Evolutionary conservation across 1,284 basidiomycete species (phyloP).

Genomic region (Moesziomyces globuligerus): DNA sequence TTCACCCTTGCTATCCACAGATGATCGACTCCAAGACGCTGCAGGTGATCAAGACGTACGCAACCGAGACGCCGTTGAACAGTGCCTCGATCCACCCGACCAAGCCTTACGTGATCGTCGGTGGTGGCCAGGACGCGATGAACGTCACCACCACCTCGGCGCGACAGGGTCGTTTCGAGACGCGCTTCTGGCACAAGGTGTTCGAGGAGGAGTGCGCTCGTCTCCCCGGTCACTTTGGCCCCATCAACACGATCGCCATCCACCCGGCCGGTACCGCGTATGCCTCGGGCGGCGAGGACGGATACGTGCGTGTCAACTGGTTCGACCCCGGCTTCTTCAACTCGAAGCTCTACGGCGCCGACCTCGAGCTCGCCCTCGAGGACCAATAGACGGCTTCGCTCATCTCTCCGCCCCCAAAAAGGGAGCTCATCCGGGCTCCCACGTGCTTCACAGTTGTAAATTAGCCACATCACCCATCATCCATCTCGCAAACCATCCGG

Average conservation of each 20-base stretch:
- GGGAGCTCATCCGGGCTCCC: not conserved
- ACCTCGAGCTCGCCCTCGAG: conserved; percentile 62
- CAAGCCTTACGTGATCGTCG: conserved; percentile 80
- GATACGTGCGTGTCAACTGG: conserved; percentile 71
- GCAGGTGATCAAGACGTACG: conserved; percentile 89
- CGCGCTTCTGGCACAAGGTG: conserved; percentile 97
- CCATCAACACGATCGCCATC: conserved; percentile 96
- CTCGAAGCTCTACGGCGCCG: conserved; percentile 63
- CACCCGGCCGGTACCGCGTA: conserved; percentile 89
- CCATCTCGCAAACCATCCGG: conserved; percentile 1
- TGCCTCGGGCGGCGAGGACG: conserved; percentile 95
- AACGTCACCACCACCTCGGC: conserved; percentile 92
- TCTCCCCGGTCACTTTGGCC: conserved; percentile 81
- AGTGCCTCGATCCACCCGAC: conserved; percentile 86
- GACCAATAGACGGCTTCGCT: conserved; percentile 52
- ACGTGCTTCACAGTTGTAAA: conserved; percentile 25
- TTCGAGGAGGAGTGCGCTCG: conserved; percentile 98
- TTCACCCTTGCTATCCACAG: no score
- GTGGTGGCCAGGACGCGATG: conserved; percentile 98
- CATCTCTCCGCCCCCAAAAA: conserved; percentile 12
- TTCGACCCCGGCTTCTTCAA: conserved; percentile 66
- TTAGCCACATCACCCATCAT: conserved; percentile 23
- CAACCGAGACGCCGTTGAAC: conserved; percentile 95
- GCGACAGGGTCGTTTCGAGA: conserved; percentile 97
- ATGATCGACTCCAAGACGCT: conserved; percentile 90